Evolutionary conservation across 2,329 filamentous ascomycete genomes (phyloP), one percentile per base, ranked within the genome.

Genomic region (Bimuria novae-zelandiae): DNA sequence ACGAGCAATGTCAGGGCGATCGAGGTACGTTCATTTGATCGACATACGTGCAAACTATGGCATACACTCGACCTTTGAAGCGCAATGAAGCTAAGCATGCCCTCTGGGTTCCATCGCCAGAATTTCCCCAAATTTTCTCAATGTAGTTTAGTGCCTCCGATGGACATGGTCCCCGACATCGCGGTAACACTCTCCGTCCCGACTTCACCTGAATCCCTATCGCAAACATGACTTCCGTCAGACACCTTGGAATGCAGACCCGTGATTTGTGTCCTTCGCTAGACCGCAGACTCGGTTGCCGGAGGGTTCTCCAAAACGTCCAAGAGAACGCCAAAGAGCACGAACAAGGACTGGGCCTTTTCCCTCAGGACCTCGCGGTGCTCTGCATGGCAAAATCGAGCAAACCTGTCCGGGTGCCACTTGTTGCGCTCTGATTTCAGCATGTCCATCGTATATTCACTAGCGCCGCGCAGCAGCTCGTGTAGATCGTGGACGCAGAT

Each of bases 391-490:
- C 68, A 69, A 48, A 53, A 62, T 39, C 63, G 59, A 27, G 58
- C 63, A 39, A 72, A 72, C 23, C 60, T 64, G 39, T 73, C 70
- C 29, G 70, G 70, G 33, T 73, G 70, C 66, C 67, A 73, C 27
- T 62, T 39, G 49, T 62, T 65, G 14, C 70, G 59, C 39, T 62
- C 57, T 10, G 61, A 55, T 51, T 68, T 70, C 23, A 73, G 57
- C 55, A 61, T 66, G 14, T 61, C 59, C 25, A 57, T 53, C 1
- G 55, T 60, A 40, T 64, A 69, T 3, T 39, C 17, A 2, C 57
- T 64, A 7, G 66, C 67, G 5, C 64, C 68, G n/a, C 57, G 33
- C 32, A 73, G 53, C 21, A 73, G 42, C 19, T 42, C 49, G 32
- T 51, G 47, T 33, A 73, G 41, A 41, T 71, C 65, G 46, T 73